Conservation (phyloP, 768 basidiomycete genomes). For the Boletales sp. region DNA sequence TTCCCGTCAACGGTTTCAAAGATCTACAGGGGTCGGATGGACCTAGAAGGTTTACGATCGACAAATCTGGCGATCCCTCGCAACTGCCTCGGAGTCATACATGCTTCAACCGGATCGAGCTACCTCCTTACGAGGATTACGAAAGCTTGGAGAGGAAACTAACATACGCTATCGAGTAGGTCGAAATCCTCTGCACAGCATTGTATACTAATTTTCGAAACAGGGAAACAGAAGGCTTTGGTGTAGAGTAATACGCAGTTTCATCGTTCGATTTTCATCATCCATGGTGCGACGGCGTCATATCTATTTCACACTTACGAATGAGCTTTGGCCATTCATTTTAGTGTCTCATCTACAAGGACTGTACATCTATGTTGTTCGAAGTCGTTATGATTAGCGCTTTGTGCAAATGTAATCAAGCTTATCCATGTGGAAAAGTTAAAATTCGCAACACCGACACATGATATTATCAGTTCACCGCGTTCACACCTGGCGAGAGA, state of each 20-base stretch:
- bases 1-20: constrained; percentile 92
- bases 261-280: constrained; percentile 3
- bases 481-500: background rate
- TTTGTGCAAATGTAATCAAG: constrained; percentile 2
- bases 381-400: background rate
- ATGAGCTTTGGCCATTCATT: background rate
- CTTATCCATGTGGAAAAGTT: constrained; percentile 1
- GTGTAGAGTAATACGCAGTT: constrained; percentile 44
- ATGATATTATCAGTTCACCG: background rate
- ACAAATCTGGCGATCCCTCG: constrained; percentile 87
- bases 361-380: background rate
- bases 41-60: constrained; percentile 89
- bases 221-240: constrained; percentile 79
- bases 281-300: background rate
- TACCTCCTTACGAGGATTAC: constrained; percentile 88
- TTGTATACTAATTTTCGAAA: constrained; percentile 6
- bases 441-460: constrained; percentile 1
- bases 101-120: constrained; percentile 87
- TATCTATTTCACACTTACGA: constrained; percentile 15
- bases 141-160: constrained; percentile 85
- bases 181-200: constrained; percentile 9
- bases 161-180: constrained; percentile 79
- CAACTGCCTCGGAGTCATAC: constrained; percentile 90
- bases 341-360: constrained; percentile 2
- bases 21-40: constrained; percentile 93